These are phyloP conservation scores for Termitomyces eurrhizus DNA, from an alignment of 768 basidiomycete genomes.

Conservation along the genomic window DNA sequence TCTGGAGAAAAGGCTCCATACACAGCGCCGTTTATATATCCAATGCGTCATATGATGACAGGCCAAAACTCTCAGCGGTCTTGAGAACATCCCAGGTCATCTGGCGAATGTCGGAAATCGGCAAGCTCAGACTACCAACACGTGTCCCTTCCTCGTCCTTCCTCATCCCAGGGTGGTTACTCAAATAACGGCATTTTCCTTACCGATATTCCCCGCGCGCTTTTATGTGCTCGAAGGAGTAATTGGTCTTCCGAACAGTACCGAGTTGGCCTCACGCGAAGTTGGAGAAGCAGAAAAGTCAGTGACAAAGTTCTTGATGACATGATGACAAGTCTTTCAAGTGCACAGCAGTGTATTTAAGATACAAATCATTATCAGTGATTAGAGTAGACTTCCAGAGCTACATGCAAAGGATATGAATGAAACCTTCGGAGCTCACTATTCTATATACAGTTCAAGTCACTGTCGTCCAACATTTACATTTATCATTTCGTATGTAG, in stretches of 20 bases:
- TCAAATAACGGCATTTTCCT: neutral
- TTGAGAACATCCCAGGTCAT: slow-evolving; percentile 5
- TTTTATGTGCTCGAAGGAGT: slow-evolving; percentile 1
- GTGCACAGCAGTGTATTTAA: neutral
- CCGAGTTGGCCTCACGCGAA: neutral
- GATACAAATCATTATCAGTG: slow-evolving; percentile 8
- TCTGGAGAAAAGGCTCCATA: neutral
- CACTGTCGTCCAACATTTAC: slow-evolving; percentile 18
- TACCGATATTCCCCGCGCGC: slow-evolving; percentile 10
- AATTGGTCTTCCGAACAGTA: slow-evolving; percentile 1
- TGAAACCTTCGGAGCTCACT: slow-evolving; percentile 3
- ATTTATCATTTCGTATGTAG: slow-evolving; percentile 37
- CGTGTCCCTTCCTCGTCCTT: slow-evolving; percentile 14
- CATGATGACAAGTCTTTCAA: neutral
- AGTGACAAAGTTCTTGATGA: neutral
- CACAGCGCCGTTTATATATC: slow-evolving; percentile 7
- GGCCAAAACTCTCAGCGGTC: neutral
- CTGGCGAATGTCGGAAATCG: slow-evolving; percentile 4
- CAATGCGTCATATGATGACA: slow-evolving; percentile 3
- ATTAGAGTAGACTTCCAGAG: neutral
- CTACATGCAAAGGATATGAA: neutral
- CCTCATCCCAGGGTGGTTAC: slow-evolving; percentile 4
- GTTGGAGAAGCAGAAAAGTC: neutral
- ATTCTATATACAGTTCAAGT: slow-evolving; percentile 6
- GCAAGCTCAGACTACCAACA: slow-evolving; percentile 6